Evolutionary conservation across 164 flowering plant species (phyloP).

Genomic region (Nymphaea thermarum): DNA sequence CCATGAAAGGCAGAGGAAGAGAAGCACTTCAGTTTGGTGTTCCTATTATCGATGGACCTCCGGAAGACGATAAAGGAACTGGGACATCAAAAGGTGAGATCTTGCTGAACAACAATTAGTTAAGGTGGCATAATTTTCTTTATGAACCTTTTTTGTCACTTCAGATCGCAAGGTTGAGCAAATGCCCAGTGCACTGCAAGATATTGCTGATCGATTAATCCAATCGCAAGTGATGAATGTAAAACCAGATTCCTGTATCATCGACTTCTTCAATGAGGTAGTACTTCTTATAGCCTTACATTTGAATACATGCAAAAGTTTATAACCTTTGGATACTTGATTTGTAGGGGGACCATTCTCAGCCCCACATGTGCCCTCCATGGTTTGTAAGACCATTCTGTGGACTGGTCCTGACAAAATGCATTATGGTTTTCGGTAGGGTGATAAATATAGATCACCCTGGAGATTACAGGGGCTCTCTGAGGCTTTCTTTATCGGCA

Average conservation of each 20-base stretch:
- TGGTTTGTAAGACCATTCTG: constrained; percentile 74
- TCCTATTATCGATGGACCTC: constrained; percentile 53
- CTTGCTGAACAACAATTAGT: background rate
- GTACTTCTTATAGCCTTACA: background rate
- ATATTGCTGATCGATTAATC: constrained; percentile 47
- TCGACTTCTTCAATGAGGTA: constrained; percentile 72
- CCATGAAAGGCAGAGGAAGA: constrained; percentile 79
- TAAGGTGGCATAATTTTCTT: background rate
- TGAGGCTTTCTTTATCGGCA: constrained; percentile 56
- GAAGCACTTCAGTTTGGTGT: constrained; percentile 77
- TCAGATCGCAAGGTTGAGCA: constrained; percentile 59
- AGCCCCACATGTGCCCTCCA: constrained; percentile 51
- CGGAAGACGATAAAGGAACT: constrained; percentile 40
- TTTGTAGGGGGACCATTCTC: constrained; percentile 81
- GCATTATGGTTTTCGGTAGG: constrained; percentile 75
- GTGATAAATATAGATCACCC: constrained; percentile 44
- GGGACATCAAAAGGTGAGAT: constrained; percentile 56
- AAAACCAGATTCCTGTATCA: constrained; percentile 69
- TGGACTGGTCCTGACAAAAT: constrained; percentile 57
- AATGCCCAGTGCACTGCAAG: constrained; percentile 58
- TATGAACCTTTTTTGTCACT: constrained; percentile 4
- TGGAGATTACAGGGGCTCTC: constrained; percentile 68
- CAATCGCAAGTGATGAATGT: constrained; percentile 28
- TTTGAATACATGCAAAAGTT: background rate
- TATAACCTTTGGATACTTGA: background rate